phyloP scores from a whole-genome alignment of 2,329 filamentous ascomycete genomes.

The Penicillium glabrum region DNA sequence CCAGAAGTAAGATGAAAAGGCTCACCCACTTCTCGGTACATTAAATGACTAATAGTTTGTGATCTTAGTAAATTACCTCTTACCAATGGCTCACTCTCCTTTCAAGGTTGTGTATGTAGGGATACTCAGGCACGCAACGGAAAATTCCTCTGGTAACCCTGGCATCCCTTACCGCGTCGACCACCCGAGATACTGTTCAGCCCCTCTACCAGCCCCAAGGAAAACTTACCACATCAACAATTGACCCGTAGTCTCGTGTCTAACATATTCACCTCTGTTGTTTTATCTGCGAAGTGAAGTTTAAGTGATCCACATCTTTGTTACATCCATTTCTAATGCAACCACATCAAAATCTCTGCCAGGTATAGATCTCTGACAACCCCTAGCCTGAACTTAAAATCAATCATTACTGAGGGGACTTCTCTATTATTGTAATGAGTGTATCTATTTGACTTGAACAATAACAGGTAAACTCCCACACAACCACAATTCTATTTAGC shows the following conservation, averaged over 20 bases:
- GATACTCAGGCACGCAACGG: conserved; percentile 6
- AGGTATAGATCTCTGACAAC: not conserved
- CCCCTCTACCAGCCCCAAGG: not conserved
- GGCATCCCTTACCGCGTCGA: not conserved
- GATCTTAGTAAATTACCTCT: not conserved
- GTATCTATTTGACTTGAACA: too few relatives aligned
- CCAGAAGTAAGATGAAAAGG: too few relatives aligned
- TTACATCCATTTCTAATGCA: not conserved
- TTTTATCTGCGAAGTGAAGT: not conserved
- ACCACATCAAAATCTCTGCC: not conserved
- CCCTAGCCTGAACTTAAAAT: not conserved
- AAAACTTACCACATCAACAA: not conserved
- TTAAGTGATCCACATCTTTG: not conserved
- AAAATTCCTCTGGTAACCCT: conserved; percentile 8
- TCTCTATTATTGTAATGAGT: not conserved
- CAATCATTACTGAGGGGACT: not conserved
- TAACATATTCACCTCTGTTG: not conserved
- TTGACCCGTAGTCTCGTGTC: not conserved
- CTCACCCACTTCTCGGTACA: not conserved
- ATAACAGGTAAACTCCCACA: too few relatives aligned
- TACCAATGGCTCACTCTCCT: not conserved
- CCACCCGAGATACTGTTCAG: not conserved
- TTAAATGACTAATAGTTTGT: not conserved
- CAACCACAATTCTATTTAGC: too few relatives aligned
- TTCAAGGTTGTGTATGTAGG: conserved; percentile 1